Base-by-base conservation (phyloP, 345 rosid species). In the Brassica nigra region DNA sequence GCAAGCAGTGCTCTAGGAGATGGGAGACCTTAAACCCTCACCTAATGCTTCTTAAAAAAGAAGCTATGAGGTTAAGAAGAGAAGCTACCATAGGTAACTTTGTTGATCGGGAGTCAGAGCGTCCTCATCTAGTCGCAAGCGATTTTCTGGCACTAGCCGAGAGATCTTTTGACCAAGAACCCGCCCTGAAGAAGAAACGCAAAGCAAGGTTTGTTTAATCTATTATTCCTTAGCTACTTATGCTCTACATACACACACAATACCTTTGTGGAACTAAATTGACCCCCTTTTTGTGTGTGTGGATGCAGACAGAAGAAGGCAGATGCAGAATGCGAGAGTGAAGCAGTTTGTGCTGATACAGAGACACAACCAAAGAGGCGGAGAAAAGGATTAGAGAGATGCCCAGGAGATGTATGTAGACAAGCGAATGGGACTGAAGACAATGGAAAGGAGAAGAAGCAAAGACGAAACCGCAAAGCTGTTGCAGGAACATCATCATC, bases 1-100 rank as follows among this genome's bases (percentile, higher is more conserved):
- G 90, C 69, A 87, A 75, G 61, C 88, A 87, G 74, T 94, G 98
- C 78, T 67, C 71, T 78, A 92, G 92, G 94, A 86, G 93, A 82
- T 94, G 97, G 96, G 87, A 82, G 84, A 66, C 3, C 0, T 69
- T 92, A 81, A 76, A 81, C 85, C 94, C 93, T 33, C 66, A 92
- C 33, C 85, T 83, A 77, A 88, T 83, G 47, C 87, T 85, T 61
- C 83, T 89, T 75, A 77, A 86, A 36, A 81, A 71, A 73, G 89
- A 81, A 49, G 92, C 90, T 65, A 82, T 81, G 52, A 88, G 71
- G 74, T 73, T 86, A n/a, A 84, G 76, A 58, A 88, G 79, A 74
- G 77, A 80, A 37, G 83, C 86, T 37, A 76, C 84, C 63, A 76
- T 86, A 18, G 33, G 90, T 57, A 93, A 93, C 85, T 93, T 62